These are phyloP conservation scores for Clohesyomyces aquaticus DNA, from an alignment of 495 filamentous ascomycete species.

Conservation along the genomic window DNA sequence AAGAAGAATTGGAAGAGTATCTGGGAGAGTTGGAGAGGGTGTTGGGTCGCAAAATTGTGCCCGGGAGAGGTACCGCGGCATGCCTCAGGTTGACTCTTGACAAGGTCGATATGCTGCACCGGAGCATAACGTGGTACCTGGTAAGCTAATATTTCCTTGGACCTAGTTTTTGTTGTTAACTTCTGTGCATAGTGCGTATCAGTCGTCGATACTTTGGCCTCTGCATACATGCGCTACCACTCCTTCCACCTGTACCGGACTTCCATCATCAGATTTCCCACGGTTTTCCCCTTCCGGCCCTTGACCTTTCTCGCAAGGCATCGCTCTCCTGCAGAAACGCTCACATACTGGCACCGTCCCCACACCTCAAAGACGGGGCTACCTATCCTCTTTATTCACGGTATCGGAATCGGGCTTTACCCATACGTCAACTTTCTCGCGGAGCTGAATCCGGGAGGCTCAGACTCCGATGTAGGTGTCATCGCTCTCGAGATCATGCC, in stretches of 20 bases:
- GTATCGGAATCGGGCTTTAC: slow-evolving; percentile 69
- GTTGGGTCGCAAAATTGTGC: slow-evolving; percentile 52
- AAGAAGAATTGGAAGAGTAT: slow-evolving; percentile 63
- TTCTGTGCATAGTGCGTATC: slow-evolving; percentile 41
- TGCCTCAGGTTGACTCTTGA: slow-evolving; percentile 66
- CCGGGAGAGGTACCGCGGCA: slow-evolving; percentile 58
- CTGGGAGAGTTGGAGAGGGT: slow-evolving; percentile 53
- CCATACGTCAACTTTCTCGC: slow-evolving; percentile 62
- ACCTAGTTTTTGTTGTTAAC: background rate
- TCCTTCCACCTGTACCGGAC: slow-evolving; percentile 52
- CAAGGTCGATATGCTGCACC: slow-evolving; percentile 60
- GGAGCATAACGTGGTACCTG: slow-evolving; percentile 66
- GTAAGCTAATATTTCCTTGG: too few relatives aligned
- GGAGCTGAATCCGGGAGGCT: slow-evolving; percentile 49
- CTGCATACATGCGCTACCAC: slow-evolving; percentile 46
- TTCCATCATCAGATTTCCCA: slow-evolving; percentile 44
- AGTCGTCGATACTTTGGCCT: slow-evolving; percentile 55
- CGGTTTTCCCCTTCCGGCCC: slow-evolving; percentile 58
- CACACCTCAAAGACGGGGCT: slow-evolving; percentile 58
- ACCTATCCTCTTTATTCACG: slow-evolving; percentile 68
- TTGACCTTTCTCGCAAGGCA: slow-evolving; percentile 50
- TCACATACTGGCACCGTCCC: slow-evolving; percentile 66
- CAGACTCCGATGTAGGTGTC: slow-evolving; percentile 57
- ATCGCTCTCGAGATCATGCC: slow-evolving; percentile 68
- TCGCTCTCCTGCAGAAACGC: slow-evolving; percentile 53